A percentile compares a stretch with the other conserved stretches of the same genome.
Evolutionary conservation across 768 basidiomycete species (phyloP).

Genomic region (Hypholoma fasciculare): DNA sequence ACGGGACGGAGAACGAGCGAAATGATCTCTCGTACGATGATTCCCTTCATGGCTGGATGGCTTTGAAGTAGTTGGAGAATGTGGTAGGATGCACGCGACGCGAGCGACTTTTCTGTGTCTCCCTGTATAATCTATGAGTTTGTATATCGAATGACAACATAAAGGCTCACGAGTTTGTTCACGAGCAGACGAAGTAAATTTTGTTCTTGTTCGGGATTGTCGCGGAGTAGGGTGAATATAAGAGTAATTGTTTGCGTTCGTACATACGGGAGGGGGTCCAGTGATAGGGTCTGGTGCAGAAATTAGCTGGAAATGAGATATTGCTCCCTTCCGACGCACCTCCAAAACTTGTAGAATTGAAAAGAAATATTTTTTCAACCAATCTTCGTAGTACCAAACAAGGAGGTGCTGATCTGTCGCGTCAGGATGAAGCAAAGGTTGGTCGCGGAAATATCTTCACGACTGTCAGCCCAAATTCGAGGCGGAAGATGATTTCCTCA

Average conservation of each 20-base stretch:
- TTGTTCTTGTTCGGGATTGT: slow-evolving; percentile 96
- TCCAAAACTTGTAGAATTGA: slow-evolving; percentile 88
- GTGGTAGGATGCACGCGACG: slow-evolving; percentile 88
- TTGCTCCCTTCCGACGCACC: slow-evolving; percentile 39
- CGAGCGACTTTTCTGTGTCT: slow-evolving; percentile 84
- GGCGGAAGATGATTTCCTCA: slow-evolving; percentile 33
- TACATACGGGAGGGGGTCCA: slow-evolving; percentile 87
- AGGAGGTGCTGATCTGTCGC: slow-evolving; percentile 74
- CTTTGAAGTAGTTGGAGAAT: slow-evolving; percentile 85
- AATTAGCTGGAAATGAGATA: neutral
- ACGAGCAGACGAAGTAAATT: slow-evolving; percentile 90
- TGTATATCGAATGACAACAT: neutral
- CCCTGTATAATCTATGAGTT: slow-evolving; percentile 48
- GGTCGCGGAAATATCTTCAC: slow-evolving; percentile 89
- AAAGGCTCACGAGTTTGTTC: slow-evolving; percentile 78
- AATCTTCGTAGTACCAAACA: slow-evolving; percentile 94
- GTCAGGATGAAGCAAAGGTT: slow-evolving; percentile 63
- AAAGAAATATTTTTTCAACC: slow-evolving; percentile 97
- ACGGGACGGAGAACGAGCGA: slow-evolving; percentile 73
- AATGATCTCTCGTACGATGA: slow-evolving; percentile 86
- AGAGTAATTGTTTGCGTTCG: slow-evolving; percentile 82
- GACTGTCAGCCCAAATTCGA: neutral
- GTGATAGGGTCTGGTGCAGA: slow-evolving; percentile 59
- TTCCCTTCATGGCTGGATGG: slow-evolving; percentile 90
- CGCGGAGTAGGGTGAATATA: slow-evolving; percentile 76